A percentile compares a stretch with the other conserved stretches of the same genome.
Conservation (phyloP, 2,329 filamentous ascomycete species). For the Xenoacremonium recifei region DNA sequence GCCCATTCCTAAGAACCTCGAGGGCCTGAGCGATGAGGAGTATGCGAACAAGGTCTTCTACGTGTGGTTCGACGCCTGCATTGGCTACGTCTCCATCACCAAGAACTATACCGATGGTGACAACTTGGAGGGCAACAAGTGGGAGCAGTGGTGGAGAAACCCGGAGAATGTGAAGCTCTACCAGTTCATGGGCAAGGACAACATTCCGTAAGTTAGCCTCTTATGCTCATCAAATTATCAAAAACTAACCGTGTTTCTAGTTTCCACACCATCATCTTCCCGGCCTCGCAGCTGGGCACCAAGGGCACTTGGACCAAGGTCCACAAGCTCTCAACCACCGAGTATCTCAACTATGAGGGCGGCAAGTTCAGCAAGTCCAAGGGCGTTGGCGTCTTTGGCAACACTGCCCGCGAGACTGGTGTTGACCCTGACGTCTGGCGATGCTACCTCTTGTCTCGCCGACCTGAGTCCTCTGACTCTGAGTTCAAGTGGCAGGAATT, state of each 20-base stretch:
- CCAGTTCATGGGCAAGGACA: slow-evolving; percentile 88
- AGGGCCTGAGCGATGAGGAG: slow-evolving; percentile 51
- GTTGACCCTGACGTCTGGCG: slow-evolving; percentile 87
- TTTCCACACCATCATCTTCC: slow-evolving; percentile 84
- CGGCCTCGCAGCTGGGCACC: slow-evolving; percentile 81
- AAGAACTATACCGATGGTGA: slow-evolving; percentile 72
- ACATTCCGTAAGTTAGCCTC: slow-evolving; percentile 57
- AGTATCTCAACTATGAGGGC: slow-evolving; percentile 82
- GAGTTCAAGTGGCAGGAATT: slow-evolving; percentile 90
- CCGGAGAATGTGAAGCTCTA: slow-evolving; percentile 85
- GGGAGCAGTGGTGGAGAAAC: slow-evolving; percentile 94
- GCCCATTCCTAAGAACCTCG: slow-evolving; percentile 47
- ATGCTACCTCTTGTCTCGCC: slow-evolving; percentile 83
- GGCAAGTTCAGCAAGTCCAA: slow-evolving; percentile 93
- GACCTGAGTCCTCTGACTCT: slow-evolving; percentile 82
- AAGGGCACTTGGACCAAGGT: slow-evolving; percentile 86
- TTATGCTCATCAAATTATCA: no score
- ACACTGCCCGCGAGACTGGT: slow-evolving; percentile 83
- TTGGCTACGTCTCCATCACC: slow-evolving; percentile 94
- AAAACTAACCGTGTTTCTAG: slow-evolving; percentile 14
- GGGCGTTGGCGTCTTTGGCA: slow-evolving; percentile 87
- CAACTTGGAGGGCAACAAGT: slow-evolving; percentile 56
- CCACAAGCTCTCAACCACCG: slow-evolving; percentile 83
- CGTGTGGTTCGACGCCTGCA: slow-evolving; percentile 90
- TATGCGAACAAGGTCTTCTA: slow-evolving; percentile 75